Conservation (phyloP, 2,329 filamentous ascomycete species). For the Colletotrichum tanaceti region DNA sequence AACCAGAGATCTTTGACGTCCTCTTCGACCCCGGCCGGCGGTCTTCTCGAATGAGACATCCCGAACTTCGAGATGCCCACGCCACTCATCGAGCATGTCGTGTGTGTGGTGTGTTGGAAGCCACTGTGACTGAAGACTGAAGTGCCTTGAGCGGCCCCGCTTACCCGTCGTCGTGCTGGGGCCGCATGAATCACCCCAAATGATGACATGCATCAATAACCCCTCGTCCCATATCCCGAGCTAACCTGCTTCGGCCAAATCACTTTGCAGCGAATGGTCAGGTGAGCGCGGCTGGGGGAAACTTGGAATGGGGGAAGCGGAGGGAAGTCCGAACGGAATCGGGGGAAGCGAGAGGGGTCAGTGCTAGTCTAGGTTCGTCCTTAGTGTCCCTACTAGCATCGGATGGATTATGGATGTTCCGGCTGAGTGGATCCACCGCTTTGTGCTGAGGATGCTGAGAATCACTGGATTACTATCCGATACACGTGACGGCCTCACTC, state of each 20-base stretch:
- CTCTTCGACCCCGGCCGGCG: background rate
- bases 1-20: background rate
- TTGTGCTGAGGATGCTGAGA: too few relatives aligned
- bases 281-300: background rate
- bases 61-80: background rate
- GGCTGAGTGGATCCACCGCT: too few relatives aligned
- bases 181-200: background rate
- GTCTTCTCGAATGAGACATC: constrained; percentile 1
- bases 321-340: constrained; percentile 6
- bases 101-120: too few relatives aligned
- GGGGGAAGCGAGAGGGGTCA: background rate
- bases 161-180: background rate
- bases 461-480: too few relatives aligned
- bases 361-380: too few relatives aligned
- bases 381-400: too few relatives aligned
- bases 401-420: too few relatives aligned
- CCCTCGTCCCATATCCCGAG: background rate
- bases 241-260: background rate
- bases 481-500: too few relatives aligned
- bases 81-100: background rate
- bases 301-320: background rate
- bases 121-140: too few relatives aligned
- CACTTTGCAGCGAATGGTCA: background rate
- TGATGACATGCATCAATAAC: constrained; percentile 21
- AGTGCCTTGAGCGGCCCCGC: background rate